Evolutionary conservation across 129 eudicot genomes (phyloP), one percentile per base, ranked within the genome.

Genomic region (Artemisia tridentata): DNA sequence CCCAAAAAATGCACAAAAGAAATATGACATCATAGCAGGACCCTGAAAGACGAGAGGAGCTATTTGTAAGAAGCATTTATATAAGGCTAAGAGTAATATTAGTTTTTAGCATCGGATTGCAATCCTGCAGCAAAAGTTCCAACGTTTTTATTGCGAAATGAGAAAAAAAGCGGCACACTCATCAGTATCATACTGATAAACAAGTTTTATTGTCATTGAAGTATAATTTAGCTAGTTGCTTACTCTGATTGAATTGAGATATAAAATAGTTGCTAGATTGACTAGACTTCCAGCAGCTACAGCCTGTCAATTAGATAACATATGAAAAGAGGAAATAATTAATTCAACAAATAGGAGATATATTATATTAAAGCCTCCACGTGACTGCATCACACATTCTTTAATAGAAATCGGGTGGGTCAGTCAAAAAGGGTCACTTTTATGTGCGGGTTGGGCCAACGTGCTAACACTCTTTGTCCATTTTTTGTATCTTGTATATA

Each of bases 271-370:
- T 12, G 86, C 99, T 43, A 93, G 91, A 78, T 93, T 93, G 62
- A 93, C 77, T 66, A 93, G 73, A 72, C 88, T 93, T 81, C 97
- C 99, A 80, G 97, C 97, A 65, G 95, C 97, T 67, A 93, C 89
- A 27, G 91, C 93, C 99, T 93, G 93, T 81, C 64, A 48, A 79
- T 65, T 66, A 56, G 56, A 65, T 50, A 55, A 73, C 47, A 51
- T 11, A 65, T 10, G 1, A 19, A 54, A 45, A 66, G 21, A 83
- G 31, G 53, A 69, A 21, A 31, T 0, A 31, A 18, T 17, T 31
- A 75, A 46, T 12, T 68, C 10, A 50, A 49, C 14, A 63, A 34
- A n/a, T 61, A 62, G 49, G 29, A 72, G 19, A 61, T 72, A 27
- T 27, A 46, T 46, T 58, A 50, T 8, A 15, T 14, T 8, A 15